Percentiles rank a stretch among this genome's conserved stretches.
Evolutionary conservation across 2,329 filamentous ascomycete genomes (phyloP).

Genomic region (Diaporthe aspalathi): DNA sequence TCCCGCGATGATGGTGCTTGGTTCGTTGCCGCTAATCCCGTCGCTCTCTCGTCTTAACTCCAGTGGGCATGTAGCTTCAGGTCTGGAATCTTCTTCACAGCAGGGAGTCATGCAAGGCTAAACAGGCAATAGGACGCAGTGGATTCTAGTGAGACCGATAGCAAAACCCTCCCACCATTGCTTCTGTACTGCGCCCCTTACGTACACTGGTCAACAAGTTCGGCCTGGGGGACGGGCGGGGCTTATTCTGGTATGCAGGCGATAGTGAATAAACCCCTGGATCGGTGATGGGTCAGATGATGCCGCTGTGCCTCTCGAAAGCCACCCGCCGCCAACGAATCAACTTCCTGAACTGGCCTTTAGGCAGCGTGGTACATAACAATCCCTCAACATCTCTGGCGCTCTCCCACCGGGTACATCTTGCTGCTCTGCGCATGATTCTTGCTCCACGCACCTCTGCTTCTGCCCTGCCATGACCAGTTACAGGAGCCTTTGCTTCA

Average conservation of each 20-base stretch:
- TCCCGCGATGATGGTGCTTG: too few species aligned
- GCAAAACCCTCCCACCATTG: too few species aligned
- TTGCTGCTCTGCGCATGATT: neutral
- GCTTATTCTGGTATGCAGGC: too few species aligned
- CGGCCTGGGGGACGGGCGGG: too few species aligned
- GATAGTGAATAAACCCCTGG: too few species aligned
- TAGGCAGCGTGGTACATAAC: neutral
- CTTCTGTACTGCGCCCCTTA: conserved; percentile 8
- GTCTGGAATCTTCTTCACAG: too few species aligned
- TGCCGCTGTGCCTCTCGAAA: neutral
- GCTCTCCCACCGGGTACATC: neutral
- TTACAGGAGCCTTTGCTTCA: neutral
- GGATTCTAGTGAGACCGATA: fast-evolving
- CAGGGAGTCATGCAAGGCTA: neutral
- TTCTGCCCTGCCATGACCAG: neutral
- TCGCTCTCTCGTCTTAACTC: too few species aligned
- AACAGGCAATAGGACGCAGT: neutral
- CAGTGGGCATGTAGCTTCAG: too few species aligned
- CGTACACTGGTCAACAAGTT: conserved; percentile 1
- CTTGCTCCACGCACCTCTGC: too few species aligned
- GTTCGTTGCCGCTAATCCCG: too few species aligned
- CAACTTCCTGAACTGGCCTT: neutral
- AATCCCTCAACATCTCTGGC: too few species aligned
- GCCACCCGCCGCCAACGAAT: neutral
- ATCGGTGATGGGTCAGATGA: neutral